phyloP scores from a whole-genome alignment of 164 flowering plant genomes.

The Cinnamomum chago region DNA sequence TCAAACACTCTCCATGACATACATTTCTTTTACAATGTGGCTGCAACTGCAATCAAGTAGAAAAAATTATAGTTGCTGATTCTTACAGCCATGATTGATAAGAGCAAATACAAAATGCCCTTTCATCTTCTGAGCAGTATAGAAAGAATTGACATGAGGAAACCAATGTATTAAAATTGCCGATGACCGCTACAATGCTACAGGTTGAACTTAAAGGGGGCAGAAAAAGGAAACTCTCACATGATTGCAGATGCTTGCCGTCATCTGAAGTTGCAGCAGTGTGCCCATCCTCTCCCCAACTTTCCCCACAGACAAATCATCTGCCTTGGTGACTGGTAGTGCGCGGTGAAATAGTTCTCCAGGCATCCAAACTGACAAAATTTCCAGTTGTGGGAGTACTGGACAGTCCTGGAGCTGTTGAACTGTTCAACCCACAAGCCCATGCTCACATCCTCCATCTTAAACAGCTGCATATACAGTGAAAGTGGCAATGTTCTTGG shows the following conservation, averaged over 20 bases:
- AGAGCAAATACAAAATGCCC: neutral
- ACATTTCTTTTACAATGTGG: neutral
- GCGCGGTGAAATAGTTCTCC: conserved; percentile 81
- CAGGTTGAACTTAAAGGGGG: conserved; percentile 1
- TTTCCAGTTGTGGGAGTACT: conserved; percentile 87
- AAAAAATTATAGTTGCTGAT: neutral
- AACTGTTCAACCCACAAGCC: conserved; percentile 97
- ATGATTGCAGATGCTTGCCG: neutral
- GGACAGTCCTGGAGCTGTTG: conserved; percentile 64
- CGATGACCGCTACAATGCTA: conserved; percentile 4
- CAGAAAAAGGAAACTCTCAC: neutral
- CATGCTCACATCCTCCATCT: conserved; percentile 99
- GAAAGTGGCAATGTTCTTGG: too few relatives aligned
- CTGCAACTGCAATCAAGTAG: neutral
- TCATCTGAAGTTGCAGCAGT: conserved; percentile 83
- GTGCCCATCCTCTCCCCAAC: conserved; percentile 58
- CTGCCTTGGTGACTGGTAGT: conserved; percentile 97
- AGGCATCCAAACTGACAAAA: conserved; percentile 94
- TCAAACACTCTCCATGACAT: neutral
- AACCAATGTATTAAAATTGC: neutral
- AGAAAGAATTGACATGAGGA: neutral
- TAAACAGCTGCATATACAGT: conserved; percentile 58
- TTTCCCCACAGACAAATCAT: conserved; percentile 94
- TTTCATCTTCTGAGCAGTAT: neutral
- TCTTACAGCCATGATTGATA: neutral